Base-by-base conservation (phyloP, 2,329 filamentous ascomycete species). In the Penicillium sp. region DNA sequence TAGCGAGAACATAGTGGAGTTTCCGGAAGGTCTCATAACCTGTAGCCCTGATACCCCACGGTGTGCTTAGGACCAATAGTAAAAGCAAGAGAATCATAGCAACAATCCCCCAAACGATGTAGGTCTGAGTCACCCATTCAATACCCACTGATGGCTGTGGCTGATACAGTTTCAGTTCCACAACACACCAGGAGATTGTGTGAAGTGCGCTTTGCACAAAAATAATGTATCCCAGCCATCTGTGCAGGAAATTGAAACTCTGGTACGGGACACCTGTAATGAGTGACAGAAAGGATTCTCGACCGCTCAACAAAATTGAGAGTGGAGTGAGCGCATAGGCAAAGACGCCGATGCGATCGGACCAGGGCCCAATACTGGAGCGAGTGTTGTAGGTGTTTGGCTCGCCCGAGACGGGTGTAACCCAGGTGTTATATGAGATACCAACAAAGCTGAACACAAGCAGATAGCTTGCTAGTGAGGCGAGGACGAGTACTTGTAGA, bases 1-100 rank as follows among this genome's bases (percentile, higher is more conserved):
- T 84, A 10, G 88, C 89, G 2, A 91, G 76, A 11, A 91, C 77
- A 62, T 90, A 90, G 67, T 92, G 89, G 0, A 83, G 75, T 67
- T 90, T 91, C 56, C 88, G 82, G 78, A 92, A 92, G 72, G 88
- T 86, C 64, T 92, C 89, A 70, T 92, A 91, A 2, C 89, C 89
- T 0, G 87, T 90, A 44, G 81, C 71, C 8, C 81, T 79, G 53
- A 91, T 88, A 1, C 80, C 86, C 68, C 78, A 79, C 11, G 79
- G 77, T 0, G 81, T 81, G 55, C 85, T 87, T 48, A 89, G 76
- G 5, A 85, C 66, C 54, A 86, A 82, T 1, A 91, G 71, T 13
- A 89, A 70, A 0, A 83, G 77, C 0, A 91, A 71, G 5, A 91
- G 71, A 5, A 82, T 75, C 75, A 90, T 84, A 8, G 88, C 89